Percentiles rank a stretch among this genome's conserved stretches.
Evolutionary conservation across 148 eudicot genomes (phyloP).

Genomic region (Pouteria glomerata): DNA sequence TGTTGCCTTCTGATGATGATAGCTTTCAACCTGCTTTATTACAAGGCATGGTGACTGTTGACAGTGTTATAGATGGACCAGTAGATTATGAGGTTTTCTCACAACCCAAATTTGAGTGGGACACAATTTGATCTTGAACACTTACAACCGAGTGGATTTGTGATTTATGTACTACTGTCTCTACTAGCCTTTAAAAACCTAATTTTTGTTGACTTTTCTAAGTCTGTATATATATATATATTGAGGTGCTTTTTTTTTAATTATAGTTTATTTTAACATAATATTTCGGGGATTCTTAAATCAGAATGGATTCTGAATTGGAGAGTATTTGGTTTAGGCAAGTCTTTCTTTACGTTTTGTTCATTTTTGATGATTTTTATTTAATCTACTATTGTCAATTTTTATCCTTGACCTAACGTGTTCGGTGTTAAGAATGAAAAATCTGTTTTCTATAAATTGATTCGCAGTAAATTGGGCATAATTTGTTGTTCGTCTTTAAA

Average conservation of each 20-base stretch:
- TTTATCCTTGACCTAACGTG: too few relatives aligned
- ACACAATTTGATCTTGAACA: slow-evolving; percentile 29
- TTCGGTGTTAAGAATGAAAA: too few relatives aligned
- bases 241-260: not conserved
- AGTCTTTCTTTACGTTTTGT: too few relatives aligned
- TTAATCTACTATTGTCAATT: too few relatives aligned
- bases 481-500: too few relatives aligned
- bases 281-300: not conserved
- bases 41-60: slow-evolving; percentile 72
- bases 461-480: too few relatives aligned
- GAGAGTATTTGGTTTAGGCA: too few relatives aligned
- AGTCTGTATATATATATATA: slow-evolving; percentile 5
- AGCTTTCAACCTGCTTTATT: slow-evolving; percentile 62
- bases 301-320: not conserved
- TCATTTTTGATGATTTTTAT: too few relatives aligned
- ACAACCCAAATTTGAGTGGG: slow-evolving; percentile 91
- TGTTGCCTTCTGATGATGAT: slow-evolving; percentile 71
- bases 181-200: not conserved
- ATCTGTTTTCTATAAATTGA: too few relatives aligned
- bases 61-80: slow-evolving; percentile 72
- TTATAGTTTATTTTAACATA: not conserved
- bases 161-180: not conserved
- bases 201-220: too few relatives aligned
- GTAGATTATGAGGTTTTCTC: slow-evolving; percentile 87
- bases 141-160: not conserved